Evolutionary conservation across 768 basidiomycete species (phyloP), one percentile per base, ranked within the genome.

Genomic region (Hericium rajendrae): DNA sequence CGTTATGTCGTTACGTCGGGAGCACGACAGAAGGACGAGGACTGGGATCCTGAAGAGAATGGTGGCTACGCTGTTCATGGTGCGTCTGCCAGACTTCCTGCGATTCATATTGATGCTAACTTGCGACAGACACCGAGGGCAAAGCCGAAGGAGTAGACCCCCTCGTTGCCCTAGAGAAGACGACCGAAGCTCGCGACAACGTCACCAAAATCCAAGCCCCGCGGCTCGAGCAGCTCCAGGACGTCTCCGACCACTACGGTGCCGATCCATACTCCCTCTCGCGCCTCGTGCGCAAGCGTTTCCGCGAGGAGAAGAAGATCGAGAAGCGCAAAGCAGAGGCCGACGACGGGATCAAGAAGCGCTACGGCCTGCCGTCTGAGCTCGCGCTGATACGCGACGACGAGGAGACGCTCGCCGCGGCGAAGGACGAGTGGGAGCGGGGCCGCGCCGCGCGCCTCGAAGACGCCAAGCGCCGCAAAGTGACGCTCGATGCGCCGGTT

Each of bases 11-110:
- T 98, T 1, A 78, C 82, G 2, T 88, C 88, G 20, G 97, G 97
- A 4, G 97, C 97, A n/a, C 78, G 88, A 57, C 87, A 89, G 68
- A 94, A 99, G 70, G 88, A 92, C 54, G 89, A 95, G 66, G 93
- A 97, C 52, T 98, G 97, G 97, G 78, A 97, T 68, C 94, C 95
- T 1, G 93, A 88, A 68, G 94, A 97, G 71, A 91, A 95, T 58
- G 95, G 95, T 5, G 94, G 94, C 0, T 97, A 80, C 64, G 91
- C 91, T 46, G 76, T 92, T 20, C 88, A 94, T 65, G 92, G 94
- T 86, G 71, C 61, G 76, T 41, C 26, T 12, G 38, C n/a, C n/a
- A 11, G 16, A 41, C 10, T 8, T 22, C 9, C 39, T 20, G 40
- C 4, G 11, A 51, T 22, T 6, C 3, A 5, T 37, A 11, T 6